phyloP scores from a whole-genome alignment of 1,284 basidiomycete species.

The Marasmius oreades region DNA sequence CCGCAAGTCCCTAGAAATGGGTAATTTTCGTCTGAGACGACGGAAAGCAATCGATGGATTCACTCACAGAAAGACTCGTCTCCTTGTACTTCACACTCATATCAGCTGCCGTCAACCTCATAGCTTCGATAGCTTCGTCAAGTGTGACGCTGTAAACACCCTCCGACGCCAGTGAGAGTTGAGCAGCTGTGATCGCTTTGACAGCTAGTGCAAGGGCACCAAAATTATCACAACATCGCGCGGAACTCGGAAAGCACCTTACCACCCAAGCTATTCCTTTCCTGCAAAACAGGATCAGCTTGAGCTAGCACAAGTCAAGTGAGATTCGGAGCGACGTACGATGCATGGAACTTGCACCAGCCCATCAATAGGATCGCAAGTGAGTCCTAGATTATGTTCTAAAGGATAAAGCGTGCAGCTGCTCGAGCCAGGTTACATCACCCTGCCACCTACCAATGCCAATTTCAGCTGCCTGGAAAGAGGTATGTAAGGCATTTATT shows the following conservation, averaged over 20 bases:
- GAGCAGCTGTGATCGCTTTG: conserved; percentile 89
- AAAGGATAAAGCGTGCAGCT: conserved; percentile 11
- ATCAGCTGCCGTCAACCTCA: conserved; percentile 85
- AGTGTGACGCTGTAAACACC: conserved; percentile 86
- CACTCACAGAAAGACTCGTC: conserved; percentile 79
- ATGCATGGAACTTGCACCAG: conserved; percentile 95
- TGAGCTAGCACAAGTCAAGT: conserved; percentile 2
- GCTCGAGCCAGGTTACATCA: conserved; percentile 5
- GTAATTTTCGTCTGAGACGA: neutral
- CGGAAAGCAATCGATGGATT: neutral
- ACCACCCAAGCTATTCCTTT: conserved; percentile 86
- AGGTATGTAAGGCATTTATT: conserved; percentile 10
- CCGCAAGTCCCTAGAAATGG: conserved; percentile 55
- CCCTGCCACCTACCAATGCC: conserved; percentile 66
- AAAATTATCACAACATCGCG: conserved; percentile 10
- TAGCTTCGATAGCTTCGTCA: conserved; percentile 96
- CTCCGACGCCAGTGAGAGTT: conserved; percentile 88
- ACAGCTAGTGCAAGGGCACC: conserved; percentile 58
- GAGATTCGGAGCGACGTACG: conserved; percentile 40
- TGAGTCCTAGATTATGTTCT: conserved; percentile 87
- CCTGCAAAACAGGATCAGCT: conserved; percentile 35
- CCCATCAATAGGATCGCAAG: conserved; percentile 91
- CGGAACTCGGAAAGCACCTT: conserved; percentile 10
- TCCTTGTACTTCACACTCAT: conserved; percentile 93
- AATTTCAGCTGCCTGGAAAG: conserved; percentile 83